Base-by-base conservation (phyloP, 208 protist genomes). In the Acanthamoeba castellanii region DNA sequence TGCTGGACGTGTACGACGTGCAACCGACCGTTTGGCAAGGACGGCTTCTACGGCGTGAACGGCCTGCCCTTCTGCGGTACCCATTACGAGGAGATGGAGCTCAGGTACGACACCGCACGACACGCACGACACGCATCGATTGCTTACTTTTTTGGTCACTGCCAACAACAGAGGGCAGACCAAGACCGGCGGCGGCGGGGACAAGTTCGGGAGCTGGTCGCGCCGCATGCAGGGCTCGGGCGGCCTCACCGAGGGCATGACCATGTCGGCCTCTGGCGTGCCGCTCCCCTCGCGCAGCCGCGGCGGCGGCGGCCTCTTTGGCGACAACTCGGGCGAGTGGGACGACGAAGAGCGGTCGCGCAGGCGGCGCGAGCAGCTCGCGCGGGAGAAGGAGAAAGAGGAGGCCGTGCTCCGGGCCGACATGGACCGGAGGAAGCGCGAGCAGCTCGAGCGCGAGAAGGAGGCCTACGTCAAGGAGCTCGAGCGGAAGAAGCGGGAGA, bases 31-130 rank as follows among this genome's bases (percentile, higher is more conserved):
- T 92, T 92, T 37, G 85, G 85, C 22, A 55, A 42, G 85, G 85
- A 92, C 22, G 85, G 85, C 9, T 92, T 92, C 85, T 92, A 74
- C 57, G 85, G 61, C 30, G 72, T 66, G 18, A 68, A 92, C n/a
- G 85, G 85, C 2, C 1, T 74, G 30, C 85, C 85, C 57, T 66
- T 47, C 57, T 92, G 85, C 59, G 4, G 37, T 3, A 9, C 52
- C 1, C 59, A 92, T 57, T 92, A 92, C 30, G 61, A 74, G 22
- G 61, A 92, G 61, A 55, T 74, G 25, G 61, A 92, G 37, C 52
- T 91, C 34, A 22, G 78, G 7, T 3, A 61, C 2, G n/a, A n/a
- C n/a, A n/a, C n/a, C n/a, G n/a, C n/a, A n/a, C n/a, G n/a, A 4
- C 64, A 72, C 27, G 18, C 30, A n/a, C n/a, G n/a, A n/a, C n/a